Evolutionary conservation across 148 eudicot species (phyloP).

Genomic region (Polygonum aviculare): DNA sequence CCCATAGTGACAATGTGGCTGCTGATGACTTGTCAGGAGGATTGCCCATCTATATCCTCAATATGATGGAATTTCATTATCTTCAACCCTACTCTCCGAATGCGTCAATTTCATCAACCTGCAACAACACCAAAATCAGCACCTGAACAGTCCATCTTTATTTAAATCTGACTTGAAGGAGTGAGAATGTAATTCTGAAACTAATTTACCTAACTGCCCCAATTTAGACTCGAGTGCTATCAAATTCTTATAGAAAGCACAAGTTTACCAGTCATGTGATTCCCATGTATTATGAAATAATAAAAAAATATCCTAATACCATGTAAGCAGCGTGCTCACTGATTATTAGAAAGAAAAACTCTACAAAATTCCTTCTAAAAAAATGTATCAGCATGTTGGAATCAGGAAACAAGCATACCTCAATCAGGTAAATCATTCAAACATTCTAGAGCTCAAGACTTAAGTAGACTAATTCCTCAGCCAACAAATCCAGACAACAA

Average conservation of each 20-base stretch:
- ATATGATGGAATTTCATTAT: background rate
- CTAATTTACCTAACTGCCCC: background rate
- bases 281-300: background rate
- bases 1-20: conserved; percentile 7
- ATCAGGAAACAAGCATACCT: background rate
- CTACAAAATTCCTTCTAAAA: background rate
- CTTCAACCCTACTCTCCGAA: background rate
- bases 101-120: background rate
- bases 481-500: background rate
- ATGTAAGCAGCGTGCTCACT: background rate
- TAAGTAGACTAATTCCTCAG: background rate
- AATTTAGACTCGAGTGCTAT: background rate
- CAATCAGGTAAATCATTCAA: background rate
- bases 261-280: background rate
- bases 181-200: background rate
- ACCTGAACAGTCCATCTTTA: background rate
- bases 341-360: background rate
- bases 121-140: background rate
- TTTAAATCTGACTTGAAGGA: background rate
- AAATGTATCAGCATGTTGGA: background rate
- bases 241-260: background rate
- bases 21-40: background rate
- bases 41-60: background rate
- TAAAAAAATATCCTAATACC: background rate
- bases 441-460: background rate